Evolutionary conservation across 225 moss, liverwort and hornwort genomes (phyloP).

Genomic region (Straminergon stramineum): DNA sequence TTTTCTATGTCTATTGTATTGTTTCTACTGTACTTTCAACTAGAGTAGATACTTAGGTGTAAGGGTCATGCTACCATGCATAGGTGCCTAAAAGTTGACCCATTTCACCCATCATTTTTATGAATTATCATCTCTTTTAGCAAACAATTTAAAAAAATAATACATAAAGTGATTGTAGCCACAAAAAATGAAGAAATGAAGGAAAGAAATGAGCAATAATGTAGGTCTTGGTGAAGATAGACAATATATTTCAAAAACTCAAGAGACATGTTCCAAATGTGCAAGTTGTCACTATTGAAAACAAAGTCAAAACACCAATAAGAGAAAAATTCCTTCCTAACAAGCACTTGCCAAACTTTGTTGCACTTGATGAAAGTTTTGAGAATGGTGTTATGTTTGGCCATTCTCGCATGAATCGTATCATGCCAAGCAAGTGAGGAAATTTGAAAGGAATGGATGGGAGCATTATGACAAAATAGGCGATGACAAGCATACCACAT

Average conservation of each 20-base stretch:
- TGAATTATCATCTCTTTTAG: not conserved
- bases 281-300: not conserved
- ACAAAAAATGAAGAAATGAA: no score
- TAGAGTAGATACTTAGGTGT: no score
- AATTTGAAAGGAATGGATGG: not conserved
- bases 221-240: not conserved
- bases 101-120: not conserved
- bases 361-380: not conserved
- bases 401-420: accelerated
- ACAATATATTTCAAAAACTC: not conserved
- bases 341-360: not conserved
- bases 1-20: no score
- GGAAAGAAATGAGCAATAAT: not conserved
- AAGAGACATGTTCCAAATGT: not conserved
- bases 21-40: no score
- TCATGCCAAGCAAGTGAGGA: not conserved
- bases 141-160: not conserved
- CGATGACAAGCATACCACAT: no score
- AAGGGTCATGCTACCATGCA: no score
- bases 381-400: not conserved
- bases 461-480: no score
- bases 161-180: not conserved
- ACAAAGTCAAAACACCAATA: not conserved
- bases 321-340: no score
- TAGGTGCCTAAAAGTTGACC: not conserved